Evolutionary conservation across 208 protist species (phyloP), one percentile per base, ranked within the genome.

Genomic region (Trypanosoma cruzi): DNA sequence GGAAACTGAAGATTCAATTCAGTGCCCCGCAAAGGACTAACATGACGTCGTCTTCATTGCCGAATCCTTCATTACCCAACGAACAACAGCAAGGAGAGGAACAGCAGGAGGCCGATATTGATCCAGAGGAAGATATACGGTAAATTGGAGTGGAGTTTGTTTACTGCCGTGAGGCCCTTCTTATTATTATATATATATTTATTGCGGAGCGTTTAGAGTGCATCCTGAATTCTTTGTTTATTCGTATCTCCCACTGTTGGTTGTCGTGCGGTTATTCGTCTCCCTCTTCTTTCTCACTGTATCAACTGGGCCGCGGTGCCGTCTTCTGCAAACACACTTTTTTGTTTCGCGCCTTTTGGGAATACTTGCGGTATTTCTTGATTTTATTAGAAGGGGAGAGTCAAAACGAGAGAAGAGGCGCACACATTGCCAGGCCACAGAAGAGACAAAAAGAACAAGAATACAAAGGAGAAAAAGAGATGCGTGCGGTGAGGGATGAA

Each of bases 1-100:
- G 82, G 74, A 83, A 89, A 76, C 50, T 94, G 57, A 81, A 40
- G 22, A 71, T 90, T 64, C 32, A 63, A 57, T 57, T 58, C 24
- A 70, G 66, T 57, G 65, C 68, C 32, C 49, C 46, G 7, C 26
- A 24, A 29, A 29, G 42, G 18, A 57, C 37, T 37, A 2, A 16
- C 2, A 18, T 42, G 26, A 13, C 0, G 18, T 18, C 16, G 36
- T 18, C 31, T 1, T 22, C 20, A 20, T 24, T 31, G 7, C 37
- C 1, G 31, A 10, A 29, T 13, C 28, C 8, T n/a, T 36, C 53
- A 18, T 3, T 26, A 62, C 54, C 34, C 14, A 14, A 29, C 20
- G 56, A 64, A 64, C 44, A 57, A 31, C 40, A 46, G 32, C 40
- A 44, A 37, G 54, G 64, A 46, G 46, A 50, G 40, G 34, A 49